phyloP scores from a whole-genome alignment of 2,329 filamentous ascomycete species.

The Diaporthe aspalathi region DNA sequence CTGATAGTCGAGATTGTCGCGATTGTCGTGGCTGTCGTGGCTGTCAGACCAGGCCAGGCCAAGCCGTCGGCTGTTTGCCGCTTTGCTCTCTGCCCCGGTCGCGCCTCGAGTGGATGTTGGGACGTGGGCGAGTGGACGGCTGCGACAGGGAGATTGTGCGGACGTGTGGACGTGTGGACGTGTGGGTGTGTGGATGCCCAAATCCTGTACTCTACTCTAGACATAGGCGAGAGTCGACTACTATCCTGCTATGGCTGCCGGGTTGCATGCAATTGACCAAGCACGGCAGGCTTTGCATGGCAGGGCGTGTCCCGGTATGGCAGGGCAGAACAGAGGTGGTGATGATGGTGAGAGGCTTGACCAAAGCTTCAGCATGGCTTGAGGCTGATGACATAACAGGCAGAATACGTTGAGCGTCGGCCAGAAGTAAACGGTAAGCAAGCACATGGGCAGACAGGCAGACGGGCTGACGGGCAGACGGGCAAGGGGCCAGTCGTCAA shows the following conservation, averaged over 20 bases:
- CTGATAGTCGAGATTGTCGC: constrained; percentile 14
- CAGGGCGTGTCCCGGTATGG: no score
- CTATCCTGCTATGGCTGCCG: background rate
- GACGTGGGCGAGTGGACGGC: background rate
- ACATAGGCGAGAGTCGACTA: constrained; percentile 3
- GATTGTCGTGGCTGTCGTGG: constrained; percentile 7
- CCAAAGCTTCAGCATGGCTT: background rate
- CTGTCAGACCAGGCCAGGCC: constrained; percentile 11
- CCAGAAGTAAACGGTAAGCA: background rate
- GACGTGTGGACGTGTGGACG: background rate
- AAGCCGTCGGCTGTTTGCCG: constrained; percentile 13
- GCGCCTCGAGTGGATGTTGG: background rate
- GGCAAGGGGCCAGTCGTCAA: background rate
- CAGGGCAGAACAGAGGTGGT: no score
- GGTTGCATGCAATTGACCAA: constrained; percentile 1
- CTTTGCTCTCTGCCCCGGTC: background rate
- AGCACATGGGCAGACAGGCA: no score
- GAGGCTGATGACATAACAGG: background rate
- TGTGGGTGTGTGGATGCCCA: no score
- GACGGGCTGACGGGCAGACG: no score
- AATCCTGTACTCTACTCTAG: background rate
- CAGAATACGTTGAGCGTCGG: no score
- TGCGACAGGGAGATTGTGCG: background rate
- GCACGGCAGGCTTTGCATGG: background rate
- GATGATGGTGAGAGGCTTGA: no score